phyloP scores from a whole-genome alignment of 108 stramenopile genomes.

The Skeletonema grethae region DNA sequence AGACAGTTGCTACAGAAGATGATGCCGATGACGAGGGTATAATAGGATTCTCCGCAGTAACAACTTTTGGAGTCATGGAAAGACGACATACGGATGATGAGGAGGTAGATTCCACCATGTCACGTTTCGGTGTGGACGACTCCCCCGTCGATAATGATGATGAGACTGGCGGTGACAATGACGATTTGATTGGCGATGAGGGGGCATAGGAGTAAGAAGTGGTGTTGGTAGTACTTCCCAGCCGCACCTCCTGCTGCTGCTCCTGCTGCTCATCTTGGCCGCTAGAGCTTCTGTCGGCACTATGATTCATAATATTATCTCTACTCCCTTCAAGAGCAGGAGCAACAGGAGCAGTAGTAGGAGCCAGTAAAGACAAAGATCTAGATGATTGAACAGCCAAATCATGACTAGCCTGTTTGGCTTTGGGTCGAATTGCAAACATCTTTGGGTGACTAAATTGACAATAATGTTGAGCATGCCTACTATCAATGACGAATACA shows the following conservation, averaged over 20 bases:
- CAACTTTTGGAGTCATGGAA: neutral
- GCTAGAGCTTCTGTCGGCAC: neutral
- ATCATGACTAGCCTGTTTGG: neutral
- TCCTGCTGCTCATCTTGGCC: neutral
- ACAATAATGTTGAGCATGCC: conserved; percentile 17
- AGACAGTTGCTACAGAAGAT: neutral
- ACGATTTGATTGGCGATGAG: neutral
- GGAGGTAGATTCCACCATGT: neutral
- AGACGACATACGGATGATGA: neutral
- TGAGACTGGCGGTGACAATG: neutral
- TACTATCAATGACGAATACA: conserved; percentile 16
- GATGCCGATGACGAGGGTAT: neutral
- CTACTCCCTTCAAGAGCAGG: neutral
- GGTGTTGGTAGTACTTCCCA: neutral
- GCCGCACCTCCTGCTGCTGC: neutral
- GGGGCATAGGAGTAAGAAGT: neutral
- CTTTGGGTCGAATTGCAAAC: conserved; percentile 15
- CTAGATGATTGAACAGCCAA: neutral
- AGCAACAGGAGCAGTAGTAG: neutral
- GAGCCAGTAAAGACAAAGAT: neutral
- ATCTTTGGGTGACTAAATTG: conserved; percentile 19
- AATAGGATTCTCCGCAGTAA: neutral
- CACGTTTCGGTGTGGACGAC: neutral
- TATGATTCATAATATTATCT: no score
- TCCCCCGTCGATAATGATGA: neutral